Percentiles rank a stretch among this genome's conserved stretches.
These are phyloP conservation scores for Botrytis elliptica DNA, from an alignment of 2,329 filamentous ascomycete genomes.

Conservation along the genomic window DNA sequence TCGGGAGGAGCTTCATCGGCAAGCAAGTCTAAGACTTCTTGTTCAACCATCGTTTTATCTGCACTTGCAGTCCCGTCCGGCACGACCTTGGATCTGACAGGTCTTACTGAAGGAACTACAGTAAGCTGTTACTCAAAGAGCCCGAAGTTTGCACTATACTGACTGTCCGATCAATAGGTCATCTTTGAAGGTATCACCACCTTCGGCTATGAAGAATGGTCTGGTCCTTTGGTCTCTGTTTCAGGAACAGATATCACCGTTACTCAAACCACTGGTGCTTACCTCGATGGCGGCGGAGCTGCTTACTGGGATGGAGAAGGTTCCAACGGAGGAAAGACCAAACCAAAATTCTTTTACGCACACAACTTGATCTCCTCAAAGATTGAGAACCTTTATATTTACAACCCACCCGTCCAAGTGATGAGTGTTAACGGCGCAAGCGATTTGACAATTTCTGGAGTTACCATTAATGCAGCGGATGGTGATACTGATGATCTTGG, in stretches of 20 bases:
- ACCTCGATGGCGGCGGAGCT: constrained; percentile 55
- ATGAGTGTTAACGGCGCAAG: constrained; percentile 42
- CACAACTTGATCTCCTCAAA: constrained; percentile 50
- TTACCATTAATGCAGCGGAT: constrained; percentile 56
- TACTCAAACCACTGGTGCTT: constrained; percentile 50
- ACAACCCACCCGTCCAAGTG: constrained; percentile 53
- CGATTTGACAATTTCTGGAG: constrained; percentile 46
- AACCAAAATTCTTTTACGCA: constrained; percentile 61
- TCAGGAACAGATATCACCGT: constrained; percentile 56
- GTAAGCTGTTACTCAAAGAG: constrained; percentile 15
- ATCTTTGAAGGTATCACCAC: constrained; percentile 65
- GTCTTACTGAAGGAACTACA: constrained; percentile 48
- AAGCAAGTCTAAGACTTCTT: constrained; percentile 50
- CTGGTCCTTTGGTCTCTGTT: constrained; percentile 60
- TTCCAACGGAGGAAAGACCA: constrained; percentile 54
- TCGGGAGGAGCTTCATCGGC: constrained; percentile 44
- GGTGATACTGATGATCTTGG: constrained; percentile 45
- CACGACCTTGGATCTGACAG: constrained; percentile 58
- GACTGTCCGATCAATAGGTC: constrained; percentile 39
- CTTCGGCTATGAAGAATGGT: constrained; percentile 65
- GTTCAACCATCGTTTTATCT: constrained; percentile 53
- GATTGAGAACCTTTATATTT: constrained; percentile 50
- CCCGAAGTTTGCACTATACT: background rate
- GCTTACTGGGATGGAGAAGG: constrained; percentile 62
- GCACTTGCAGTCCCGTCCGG: constrained; percentile 57